Conservation (phyloP, 257 asterid genomes). For the Scutellaria minor region DNA sequence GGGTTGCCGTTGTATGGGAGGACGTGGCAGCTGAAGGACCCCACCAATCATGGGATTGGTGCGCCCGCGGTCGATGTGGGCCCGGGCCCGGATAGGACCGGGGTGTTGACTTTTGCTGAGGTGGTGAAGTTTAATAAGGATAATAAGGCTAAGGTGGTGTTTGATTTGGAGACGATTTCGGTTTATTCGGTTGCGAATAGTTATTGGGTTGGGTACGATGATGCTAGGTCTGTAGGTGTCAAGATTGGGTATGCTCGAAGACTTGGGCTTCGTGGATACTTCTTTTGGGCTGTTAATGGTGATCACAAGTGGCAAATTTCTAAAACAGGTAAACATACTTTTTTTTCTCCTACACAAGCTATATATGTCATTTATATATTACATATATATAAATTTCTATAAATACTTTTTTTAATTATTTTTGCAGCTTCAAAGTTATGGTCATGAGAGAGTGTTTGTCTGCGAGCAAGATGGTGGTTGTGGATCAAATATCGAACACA, state of each 20-base stretch:
- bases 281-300: conserved; percentile 74
- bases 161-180: conserved; percentile 59
- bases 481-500: not conserved
- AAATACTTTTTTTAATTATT: too few species aligned
- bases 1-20: conserved; percentile 80
- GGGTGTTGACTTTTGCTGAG: conserved; percentile 59
- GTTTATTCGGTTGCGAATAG: conserved; percentile 66
- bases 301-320: conserved; percentile 69
- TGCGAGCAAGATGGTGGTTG: not conserved
- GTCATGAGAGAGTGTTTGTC: conserved; percentile 18
- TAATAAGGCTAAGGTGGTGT: conserved; percentile 54
- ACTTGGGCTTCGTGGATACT: conserved; percentile 69
- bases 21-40: conserved; percentile 75
- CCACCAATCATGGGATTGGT: conserved; percentile 51
- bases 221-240: conserved; percentile 40
- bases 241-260: conserved; percentile 57
- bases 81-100: conserved; percentile 50
- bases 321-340: conserved; percentile 48
- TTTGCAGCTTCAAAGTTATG: conserved; percentile 57
- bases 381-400: too few species aligned
- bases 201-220: conserved; percentile 85
- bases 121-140: conserved; percentile 57
- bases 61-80: conserved; percentile 75
- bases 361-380: not conserved
- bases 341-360: not conserved